A percentile compares a stretch with the other conserved stretches of the same genome.
Evolutionary conservation across 331 rosid genomes (phyloP).

Genomic region (Saraca asoca): DNA sequence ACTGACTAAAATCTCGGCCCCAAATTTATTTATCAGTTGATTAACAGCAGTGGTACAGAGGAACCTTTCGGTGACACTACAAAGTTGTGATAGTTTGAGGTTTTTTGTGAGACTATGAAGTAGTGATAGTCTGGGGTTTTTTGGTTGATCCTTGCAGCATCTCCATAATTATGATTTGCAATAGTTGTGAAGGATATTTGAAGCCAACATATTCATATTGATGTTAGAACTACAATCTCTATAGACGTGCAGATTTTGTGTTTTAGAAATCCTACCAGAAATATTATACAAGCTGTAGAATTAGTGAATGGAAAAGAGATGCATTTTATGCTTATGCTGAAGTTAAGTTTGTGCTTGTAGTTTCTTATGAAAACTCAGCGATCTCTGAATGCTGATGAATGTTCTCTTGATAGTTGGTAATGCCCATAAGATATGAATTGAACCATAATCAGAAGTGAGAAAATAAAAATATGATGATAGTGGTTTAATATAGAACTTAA

Average conservation of each 20-base stretch:
- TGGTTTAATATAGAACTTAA: too few relatives aligned
- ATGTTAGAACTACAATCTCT: slow-evolving; percentile 18
- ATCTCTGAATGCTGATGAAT: too few relatives aligned
- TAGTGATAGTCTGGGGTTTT: slow-evolving; percentile 22
- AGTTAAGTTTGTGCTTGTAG: slow-evolving; percentile 17
- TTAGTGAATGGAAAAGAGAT: slow-evolving; percentile 6
- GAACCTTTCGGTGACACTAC: slow-evolving; percentile 46
- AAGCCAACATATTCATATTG: slow-evolving; percentile 9
- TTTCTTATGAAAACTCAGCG: neutral
- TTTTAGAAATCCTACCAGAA: slow-evolving; percentile 13
- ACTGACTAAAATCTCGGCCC: neutral
- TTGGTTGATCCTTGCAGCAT: slow-evolving; percentile 12
- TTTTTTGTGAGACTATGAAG: slow-evolving; percentile 33
- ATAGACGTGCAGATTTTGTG: slow-evolving; percentile 29
- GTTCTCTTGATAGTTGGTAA: too few relatives aligned
- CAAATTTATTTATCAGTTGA: slow-evolving; percentile 52
- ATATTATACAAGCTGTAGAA: slow-evolving; percentile 7
- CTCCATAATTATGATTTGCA: neutral
- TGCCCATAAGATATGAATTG: too few relatives aligned
- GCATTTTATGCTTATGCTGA: neutral
- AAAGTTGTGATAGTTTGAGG: slow-evolving; percentile 26
- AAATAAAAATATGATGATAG: too few relatives aligned
- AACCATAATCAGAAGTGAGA: too few relatives aligned
- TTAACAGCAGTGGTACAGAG: slow-evolving; percentile 53
- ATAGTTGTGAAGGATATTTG: slow-evolving; percentile 24